phyloP scores from a whole-genome alignment of 2,329 filamentous ascomycete species.

The Lomentospora prolificans region DNA sequence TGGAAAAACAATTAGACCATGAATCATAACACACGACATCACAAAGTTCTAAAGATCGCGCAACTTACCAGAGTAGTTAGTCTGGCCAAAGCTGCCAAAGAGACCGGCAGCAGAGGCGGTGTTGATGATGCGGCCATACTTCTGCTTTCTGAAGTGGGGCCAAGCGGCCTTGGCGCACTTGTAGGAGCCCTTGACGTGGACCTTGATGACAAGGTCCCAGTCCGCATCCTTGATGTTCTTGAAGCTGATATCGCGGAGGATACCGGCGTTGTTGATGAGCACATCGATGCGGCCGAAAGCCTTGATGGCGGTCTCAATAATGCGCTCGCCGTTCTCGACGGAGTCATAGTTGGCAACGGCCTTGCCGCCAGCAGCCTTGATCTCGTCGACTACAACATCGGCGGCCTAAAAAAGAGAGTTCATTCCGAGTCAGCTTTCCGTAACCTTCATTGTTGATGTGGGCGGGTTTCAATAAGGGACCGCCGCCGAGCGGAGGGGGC shows the following conservation, averaged over 20 bases:
- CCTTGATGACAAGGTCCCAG: conserved; percentile 90
- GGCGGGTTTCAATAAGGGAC: neutral
- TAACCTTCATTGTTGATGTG: neutral
- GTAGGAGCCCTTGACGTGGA: conserved; percentile 89
- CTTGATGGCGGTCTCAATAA: conserved; percentile 81
- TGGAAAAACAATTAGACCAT: conserved; percentile 17
- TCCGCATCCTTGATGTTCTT: conserved; percentile 98
- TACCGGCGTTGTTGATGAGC: conserved; percentile 96
- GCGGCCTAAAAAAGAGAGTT: conserved; percentile 47
- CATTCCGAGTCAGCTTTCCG: neutral
- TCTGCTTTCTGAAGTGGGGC: conserved; percentile 97
- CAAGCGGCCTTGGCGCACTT: conserved; percentile 92
- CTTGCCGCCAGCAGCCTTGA: conserved; percentile 81
- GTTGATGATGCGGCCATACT: conserved; percentile 94
- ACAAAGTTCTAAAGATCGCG: too few relatives aligned
- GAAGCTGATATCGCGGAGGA: conserved; percentile 89
- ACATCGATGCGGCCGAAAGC: conserved; percentile 81
- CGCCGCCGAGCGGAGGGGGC: neutral
- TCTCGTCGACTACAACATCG: conserved; percentile 74
- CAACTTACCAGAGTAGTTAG: conserved; percentile 72
- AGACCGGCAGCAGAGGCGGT: conserved; percentile 92
- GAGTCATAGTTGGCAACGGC: conserved; percentile 96
- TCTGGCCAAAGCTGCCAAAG: conserved; percentile 91
- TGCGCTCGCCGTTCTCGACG: conserved; percentile 86
- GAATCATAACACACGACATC: too few relatives aligned